Evolutionary conservation across 345 rosid genomes (phyloP).

Genomic region (Eucalyptus erythrocorys): DNA sequence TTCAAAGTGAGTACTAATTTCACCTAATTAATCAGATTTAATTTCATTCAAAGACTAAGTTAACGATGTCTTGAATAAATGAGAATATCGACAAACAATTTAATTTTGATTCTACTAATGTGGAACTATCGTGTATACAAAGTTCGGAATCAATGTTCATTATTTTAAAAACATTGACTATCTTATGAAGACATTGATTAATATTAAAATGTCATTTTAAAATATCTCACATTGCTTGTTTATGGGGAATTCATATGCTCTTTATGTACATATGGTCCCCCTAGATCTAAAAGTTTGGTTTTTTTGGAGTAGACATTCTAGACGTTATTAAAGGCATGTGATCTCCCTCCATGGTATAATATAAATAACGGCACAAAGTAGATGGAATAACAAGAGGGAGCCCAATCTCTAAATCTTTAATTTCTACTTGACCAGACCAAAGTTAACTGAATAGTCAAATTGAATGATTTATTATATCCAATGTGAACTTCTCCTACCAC

Average conservation of each 20-base stretch:
- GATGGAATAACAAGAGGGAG: background rate
- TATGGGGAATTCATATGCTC: background rate
- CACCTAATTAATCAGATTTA: background rate
- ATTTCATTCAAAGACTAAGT: background rate
- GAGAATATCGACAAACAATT: fast-evolving
- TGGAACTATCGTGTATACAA: background rate
- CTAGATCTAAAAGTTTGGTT: background rate
- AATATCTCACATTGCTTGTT: background rate
- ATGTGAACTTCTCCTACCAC: too few species aligned
- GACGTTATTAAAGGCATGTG: background rate
- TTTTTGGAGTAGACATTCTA: background rate
- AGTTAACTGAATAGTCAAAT: background rate
- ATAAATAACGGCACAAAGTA: too few species aligned
- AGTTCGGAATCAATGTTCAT: background rate
- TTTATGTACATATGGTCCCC: background rate
- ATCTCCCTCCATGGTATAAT: background rate
- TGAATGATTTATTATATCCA: too few species aligned
- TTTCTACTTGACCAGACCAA: background rate
- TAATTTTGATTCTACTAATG: background rate
- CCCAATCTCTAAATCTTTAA: background rate
- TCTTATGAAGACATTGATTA: background rate
- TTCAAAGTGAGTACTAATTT: background rate
- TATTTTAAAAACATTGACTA: background rate
- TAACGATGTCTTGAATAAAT: too few species aligned
- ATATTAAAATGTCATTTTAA: background rate